Evolutionary conservation across 2,329 filamentous ascomycete species (phyloP).

Genomic region (Hymenoscyphus infarciens): DNA sequence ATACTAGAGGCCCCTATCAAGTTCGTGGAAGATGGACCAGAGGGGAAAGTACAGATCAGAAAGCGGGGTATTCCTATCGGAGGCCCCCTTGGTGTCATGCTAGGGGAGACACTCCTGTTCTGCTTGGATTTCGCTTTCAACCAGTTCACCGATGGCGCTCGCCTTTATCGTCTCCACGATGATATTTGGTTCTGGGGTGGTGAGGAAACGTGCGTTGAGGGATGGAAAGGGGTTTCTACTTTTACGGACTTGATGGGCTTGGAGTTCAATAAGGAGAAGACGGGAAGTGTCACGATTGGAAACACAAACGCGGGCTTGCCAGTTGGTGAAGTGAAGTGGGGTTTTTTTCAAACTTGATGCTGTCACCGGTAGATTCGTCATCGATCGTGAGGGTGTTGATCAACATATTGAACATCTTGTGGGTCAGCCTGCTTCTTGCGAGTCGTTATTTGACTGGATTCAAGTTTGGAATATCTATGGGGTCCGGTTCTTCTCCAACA

Average conservation of each 20-base stretch:
- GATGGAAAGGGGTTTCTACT: neutral
- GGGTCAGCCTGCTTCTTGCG: conserved; percentile 25
- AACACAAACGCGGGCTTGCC: neutral
- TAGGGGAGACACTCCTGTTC: neutral
- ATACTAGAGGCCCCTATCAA: conserved; percentile 58
- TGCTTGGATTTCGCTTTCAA: conserved; percentile 52
- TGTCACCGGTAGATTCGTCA: neutral
- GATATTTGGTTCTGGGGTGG: conserved; percentile 64
- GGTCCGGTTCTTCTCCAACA: conserved; percentile 52
- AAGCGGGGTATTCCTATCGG: conserved; percentile 60
- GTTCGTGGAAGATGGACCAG: conserved; percentile 51
- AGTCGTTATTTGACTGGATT: conserved; percentile 54
- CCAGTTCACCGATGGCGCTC: conserved; percentile 48
- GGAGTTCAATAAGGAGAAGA: neutral
- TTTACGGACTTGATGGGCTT: neutral
- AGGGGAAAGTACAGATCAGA: conserved; percentile 40
- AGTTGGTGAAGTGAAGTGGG: neutral
- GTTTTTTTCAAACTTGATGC: neutral
- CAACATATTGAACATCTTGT: neutral
- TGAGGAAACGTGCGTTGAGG: neutral
- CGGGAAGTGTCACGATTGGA: neutral
- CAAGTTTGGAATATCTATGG: conserved; percentile 59
- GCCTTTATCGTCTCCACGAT: conserved; percentile 61
- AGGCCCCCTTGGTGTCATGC: conserved; percentile 3
- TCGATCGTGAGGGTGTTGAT: neutral